A percentile compares a stretch with the other conserved stretches of the same genome.
These are phyloP conservation scores for Clonostachys rosea DNA, from an alignment of 2,329 filamentous ascomycete genomes.

Conservation along the genomic window DNA sequence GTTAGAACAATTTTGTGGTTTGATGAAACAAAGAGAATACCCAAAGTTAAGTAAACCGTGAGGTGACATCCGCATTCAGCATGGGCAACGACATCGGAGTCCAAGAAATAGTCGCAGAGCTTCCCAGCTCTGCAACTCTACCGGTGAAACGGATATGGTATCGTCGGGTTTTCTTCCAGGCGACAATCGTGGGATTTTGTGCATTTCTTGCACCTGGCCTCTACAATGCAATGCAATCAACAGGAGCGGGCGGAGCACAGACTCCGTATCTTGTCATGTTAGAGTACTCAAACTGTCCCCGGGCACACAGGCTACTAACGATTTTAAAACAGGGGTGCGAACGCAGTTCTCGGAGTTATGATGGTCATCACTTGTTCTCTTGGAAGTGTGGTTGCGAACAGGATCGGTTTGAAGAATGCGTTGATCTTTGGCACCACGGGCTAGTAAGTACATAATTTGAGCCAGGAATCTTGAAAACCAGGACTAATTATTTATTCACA, in stretches of 20 bases:
- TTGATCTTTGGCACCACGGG: slow-evolving; percentile 64
- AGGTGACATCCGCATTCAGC: no score
- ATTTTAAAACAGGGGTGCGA: slow-evolving; percentile 41
- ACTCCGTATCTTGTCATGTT: background rate
- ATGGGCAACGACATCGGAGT: no score
- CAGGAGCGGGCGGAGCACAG: slow-evolving; percentile 44
- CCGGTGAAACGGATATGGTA: slow-evolving; percentile 30
- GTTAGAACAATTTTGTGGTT: no score
- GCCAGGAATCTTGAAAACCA: no score
- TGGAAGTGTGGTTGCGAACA: slow-evolving; percentile 57
- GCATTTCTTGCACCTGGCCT: slow-evolving; percentile 45
- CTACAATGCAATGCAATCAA: slow-evolving; percentile 51
- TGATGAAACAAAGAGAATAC: no score
- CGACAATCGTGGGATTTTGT: slow-evolving; percentile 44
- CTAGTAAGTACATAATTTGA: background rate
- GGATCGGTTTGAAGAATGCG: slow-evolving; percentile 66
- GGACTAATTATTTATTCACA: background rate
- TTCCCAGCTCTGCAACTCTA: background rate
- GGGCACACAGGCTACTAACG: background rate
- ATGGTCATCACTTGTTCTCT: slow-evolving; percentile 71
- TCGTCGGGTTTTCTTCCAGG: slow-evolving; percentile 46
- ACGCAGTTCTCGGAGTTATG: slow-evolving; percentile 66
- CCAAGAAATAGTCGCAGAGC: no score
- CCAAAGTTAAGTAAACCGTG: no score
- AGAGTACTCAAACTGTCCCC: background rate